Conservation (phyloP, 208 protist genomes). For the Leptomonas seymouri region DNA sequence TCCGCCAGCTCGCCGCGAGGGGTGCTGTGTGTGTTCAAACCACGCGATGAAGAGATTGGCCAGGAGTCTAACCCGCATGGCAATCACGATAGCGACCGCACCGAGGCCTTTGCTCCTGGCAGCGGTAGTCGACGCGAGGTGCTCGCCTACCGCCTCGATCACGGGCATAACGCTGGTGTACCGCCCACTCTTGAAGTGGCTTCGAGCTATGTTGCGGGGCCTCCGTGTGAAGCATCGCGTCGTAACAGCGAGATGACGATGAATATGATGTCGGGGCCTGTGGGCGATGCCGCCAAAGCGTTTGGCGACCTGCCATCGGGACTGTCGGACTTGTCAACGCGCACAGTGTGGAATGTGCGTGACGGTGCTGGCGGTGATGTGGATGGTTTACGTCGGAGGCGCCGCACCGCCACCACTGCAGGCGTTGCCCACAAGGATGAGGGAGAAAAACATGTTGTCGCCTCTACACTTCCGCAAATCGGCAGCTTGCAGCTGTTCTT, state of each 20-base stretch:
- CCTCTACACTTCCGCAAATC: constrained; percentile 19
- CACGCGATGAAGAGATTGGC: constrained; percentile 68
- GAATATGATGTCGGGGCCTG: not conserved
- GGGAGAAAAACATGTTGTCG: not conserved
- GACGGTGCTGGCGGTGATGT: not conserved
- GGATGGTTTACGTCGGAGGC: not conserved
- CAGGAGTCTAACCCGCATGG: constrained; percentile 58
- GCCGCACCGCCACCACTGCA: too few species aligned
- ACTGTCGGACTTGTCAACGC: constrained; percentile 8
- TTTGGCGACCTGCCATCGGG: not conserved
- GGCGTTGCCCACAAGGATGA: not conserved
- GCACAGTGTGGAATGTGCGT: not conserved
- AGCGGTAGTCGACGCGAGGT: constrained; percentile 69
- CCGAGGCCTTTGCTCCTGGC: constrained; percentile 54
- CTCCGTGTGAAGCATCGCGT: not conserved
- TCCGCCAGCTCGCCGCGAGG: not conserved
- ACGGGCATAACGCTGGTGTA: constrained; percentile 64
- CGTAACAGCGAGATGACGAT: not conserved
- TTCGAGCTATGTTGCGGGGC: constrained; percentile 9
- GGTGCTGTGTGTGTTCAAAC: constrained; percentile 66
- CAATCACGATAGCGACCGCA: constrained; percentile 45
- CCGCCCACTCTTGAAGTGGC: constrained; percentile 61
- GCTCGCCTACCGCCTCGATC: constrained; percentile 71
- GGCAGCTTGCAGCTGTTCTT: constrained; percentile 70
- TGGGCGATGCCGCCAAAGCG: not conserved